Conservation (phyloP, 2,329 filamentous ascomycete species). For the Cladosporium cucumerinum region DNA sequence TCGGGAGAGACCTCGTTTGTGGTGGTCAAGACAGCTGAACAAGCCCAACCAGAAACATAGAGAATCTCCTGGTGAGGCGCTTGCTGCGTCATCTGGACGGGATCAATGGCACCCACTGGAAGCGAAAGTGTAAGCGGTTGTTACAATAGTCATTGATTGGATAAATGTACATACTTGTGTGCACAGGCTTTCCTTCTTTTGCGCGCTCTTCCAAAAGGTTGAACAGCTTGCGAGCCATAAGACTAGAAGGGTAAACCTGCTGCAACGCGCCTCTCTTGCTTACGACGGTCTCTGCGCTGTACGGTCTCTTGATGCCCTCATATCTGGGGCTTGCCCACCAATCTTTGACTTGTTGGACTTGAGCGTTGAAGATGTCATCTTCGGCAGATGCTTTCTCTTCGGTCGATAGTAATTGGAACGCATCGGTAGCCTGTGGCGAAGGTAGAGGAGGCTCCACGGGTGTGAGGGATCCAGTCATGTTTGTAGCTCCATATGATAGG, state of each 20-base stretch:
- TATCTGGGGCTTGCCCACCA: slow-evolving; percentile 90
- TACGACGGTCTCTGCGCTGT: slow-evolving; percentile 85
- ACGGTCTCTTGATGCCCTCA: slow-evolving; percentile 85
- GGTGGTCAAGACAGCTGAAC: slow-evolving; percentile 84
- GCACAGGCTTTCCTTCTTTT: slow-evolving; percentile 78
- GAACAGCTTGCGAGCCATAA: slow-evolving; percentile 95
- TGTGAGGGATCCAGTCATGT: slow-evolving; percentile 51
- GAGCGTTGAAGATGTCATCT: slow-evolving; percentile 78
- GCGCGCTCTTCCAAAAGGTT: slow-evolving; percentile 77
- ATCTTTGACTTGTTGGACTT: slow-evolving; percentile 77
- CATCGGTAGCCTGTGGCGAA: slow-evolving; percentile 62
- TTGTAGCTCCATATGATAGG: slow-evolving; percentile 24
- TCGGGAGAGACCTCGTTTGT: slow-evolving; percentile 98
- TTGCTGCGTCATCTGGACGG: slow-evolving; percentile 99
- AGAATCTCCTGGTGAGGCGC: slow-evolving; percentile 92
- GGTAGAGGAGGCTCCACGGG: slow-evolving; percentile 61
- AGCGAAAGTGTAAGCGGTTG: slow-evolving; percentile 3
- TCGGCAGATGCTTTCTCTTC: slow-evolving; percentile 73
- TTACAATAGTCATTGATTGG: background rate
- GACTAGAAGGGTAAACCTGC: slow-evolving; percentile 84
- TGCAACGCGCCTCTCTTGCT: slow-evolving; percentile 86
- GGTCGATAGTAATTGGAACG: slow-evolving; percentile 81
- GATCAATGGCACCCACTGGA: slow-evolving; percentile 92
- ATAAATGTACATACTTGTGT: slow-evolving; percentile 67
- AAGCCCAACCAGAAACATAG: slow-evolving; percentile 96